phyloP scores from a whole-genome alignment of 345 rosid species.

The Rhodamnia argentea region DNA sequence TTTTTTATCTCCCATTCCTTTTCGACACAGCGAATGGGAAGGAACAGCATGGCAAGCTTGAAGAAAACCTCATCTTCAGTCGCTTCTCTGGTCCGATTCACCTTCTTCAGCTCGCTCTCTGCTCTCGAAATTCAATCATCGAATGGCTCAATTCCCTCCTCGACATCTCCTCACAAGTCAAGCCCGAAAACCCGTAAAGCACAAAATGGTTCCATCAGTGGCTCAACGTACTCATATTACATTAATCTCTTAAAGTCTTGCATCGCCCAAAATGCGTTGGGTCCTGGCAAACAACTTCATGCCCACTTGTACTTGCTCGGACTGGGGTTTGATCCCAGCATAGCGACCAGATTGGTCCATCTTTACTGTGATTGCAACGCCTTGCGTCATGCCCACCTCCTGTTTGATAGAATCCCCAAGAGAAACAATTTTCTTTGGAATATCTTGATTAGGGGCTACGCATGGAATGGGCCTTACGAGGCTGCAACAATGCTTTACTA shows the following conservation, averaged over 20 bases:
- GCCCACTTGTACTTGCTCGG: slow-evolving; percentile 17
- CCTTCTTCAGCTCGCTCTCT: background rate
- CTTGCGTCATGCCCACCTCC: slow-evolving; percentile 8
- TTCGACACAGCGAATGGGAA: background rate
- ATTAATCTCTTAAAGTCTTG: slow-evolving; percentile 8
- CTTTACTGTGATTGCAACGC: slow-evolving; percentile 12
- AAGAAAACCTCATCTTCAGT: background rate
- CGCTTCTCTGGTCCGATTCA: background rate
- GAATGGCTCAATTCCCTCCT: background rate
- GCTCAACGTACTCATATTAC: background rate
- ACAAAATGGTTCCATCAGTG: background rate
- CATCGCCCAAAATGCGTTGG: slow-evolving; percentile 11
- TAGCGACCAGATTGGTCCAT: slow-evolving; percentile 21
- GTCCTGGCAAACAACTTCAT: slow-evolving; percentile 19
- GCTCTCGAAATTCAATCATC: background rate
- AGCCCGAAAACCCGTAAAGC: background rate
- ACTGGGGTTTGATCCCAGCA: background rate
- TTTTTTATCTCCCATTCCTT: background rate
- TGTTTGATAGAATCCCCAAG: slow-evolving; percentile 28
- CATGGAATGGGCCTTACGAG: slow-evolving; percentile 25
- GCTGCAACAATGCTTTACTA: slow-evolving; percentile 14
- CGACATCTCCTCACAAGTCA: no score
- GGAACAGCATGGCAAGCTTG: background rate
- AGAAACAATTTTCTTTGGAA: slow-evolving; percentile 22
- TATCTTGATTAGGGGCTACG: slow-evolving; percentile 21